Evolutionary conservation across 768 basidiomycete genomes (phyloP).

Genomic region (Strobilomyces dryophilus): DNA sequence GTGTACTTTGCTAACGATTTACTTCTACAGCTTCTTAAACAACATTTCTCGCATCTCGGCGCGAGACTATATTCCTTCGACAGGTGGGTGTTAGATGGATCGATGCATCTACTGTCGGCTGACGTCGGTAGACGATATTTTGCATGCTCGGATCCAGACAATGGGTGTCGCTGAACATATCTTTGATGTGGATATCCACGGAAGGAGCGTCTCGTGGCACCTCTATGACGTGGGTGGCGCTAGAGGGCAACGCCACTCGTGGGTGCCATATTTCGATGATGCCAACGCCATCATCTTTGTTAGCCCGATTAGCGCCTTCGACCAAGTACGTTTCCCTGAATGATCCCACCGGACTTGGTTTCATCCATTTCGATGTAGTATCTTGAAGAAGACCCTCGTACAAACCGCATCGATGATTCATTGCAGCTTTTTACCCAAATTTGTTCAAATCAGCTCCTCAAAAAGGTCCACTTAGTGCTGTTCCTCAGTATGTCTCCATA

Average conservation of each 20-base stretch:
- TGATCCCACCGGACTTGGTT: not conserved
- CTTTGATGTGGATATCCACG: constrained; percentile 78
- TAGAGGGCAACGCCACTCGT: constrained; percentile 67
- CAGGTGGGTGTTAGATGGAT: constrained; percentile 43
- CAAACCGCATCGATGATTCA: constrained; percentile 84
- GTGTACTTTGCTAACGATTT: constrained; percentile 1
- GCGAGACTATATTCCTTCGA: constrained; percentile 68
- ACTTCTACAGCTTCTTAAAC: constrained; percentile 58
- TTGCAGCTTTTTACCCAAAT: constrained; percentile 85
- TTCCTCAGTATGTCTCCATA: constrained; percentile 43
- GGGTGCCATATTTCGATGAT: constrained; percentile 66
- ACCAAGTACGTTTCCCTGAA: constrained; percentile 47
- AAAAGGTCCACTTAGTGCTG: constrained; percentile 58
- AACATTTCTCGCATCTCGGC: constrained; percentile 70
- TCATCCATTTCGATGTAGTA: constrained; percentile 43
- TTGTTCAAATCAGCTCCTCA: constrained; percentile 75
- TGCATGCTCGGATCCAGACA: constrained; percentile 87
- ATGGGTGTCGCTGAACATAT: constrained; percentile 85
- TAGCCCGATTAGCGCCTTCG: constrained; percentile 75
- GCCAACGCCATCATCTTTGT: constrained; percentile 80
- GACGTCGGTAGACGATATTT: constrained; percentile 62
- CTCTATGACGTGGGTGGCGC: constrained; percentile 72
- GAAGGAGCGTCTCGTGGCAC: constrained; percentile 72
- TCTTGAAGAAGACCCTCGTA: constrained; percentile 80
- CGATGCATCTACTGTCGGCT: constrained; percentile 24